These are phyloP conservation scores for Marasmius fiardii DNA, from an alignment of 1,284 basidiomycete genomes.

Conservation along the genomic window DNA sequence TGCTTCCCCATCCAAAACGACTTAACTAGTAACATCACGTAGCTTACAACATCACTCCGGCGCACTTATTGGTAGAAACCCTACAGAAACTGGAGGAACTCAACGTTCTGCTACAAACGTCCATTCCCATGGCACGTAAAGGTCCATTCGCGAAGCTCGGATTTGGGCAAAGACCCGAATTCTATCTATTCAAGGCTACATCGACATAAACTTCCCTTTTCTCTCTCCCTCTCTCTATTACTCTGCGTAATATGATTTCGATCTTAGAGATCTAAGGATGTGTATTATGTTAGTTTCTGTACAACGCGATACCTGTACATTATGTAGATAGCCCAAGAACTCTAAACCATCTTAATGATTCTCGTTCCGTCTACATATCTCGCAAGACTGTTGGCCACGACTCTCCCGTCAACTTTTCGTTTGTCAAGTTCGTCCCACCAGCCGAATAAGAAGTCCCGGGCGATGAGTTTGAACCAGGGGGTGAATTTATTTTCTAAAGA, in stretches of 20 bases:
- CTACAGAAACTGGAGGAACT: slow-evolving; percentile 37
- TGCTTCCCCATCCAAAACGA: slow-evolving; percentile 25
- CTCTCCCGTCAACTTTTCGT: slow-evolving; percentile 58
- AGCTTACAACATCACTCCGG: slow-evolving; percentile 22
- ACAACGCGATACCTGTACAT: neutral
- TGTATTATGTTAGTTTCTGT: too few species aligned
- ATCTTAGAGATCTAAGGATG: too few species aligned
- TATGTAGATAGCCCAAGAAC: slow-evolving; percentile 6
- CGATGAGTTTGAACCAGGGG: slow-evolving; percentile 99
- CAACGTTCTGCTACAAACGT: slow-evolving; percentile 38
- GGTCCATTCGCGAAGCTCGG: slow-evolving; percentile 30
- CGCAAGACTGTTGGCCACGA: slow-evolving; percentile 64
- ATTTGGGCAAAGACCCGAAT: slow-evolving; percentile 35
- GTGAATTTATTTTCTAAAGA: slow-evolving; percentile 94
- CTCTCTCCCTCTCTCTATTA: too few species aligned
- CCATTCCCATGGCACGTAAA: slow-evolving; percentile 39
- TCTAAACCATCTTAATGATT: slow-evolving; percentile 75
- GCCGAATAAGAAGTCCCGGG: slow-evolving; percentile 93
- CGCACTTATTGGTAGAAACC: slow-evolving; percentile 38
- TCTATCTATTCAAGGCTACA: slow-evolving; percentile 39
- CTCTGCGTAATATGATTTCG: neutral
- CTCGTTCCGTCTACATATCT: slow-evolving; percentile 71
- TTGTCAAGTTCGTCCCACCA: slow-evolving; percentile 95
- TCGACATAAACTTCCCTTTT: neutral
- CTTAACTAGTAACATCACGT: slow-evolving; percentile 20